Evolutionary conservation across 2,329 filamentous ascomycete genomes (phyloP).

Genomic region (Talaromyces pinophilus): DNA sequence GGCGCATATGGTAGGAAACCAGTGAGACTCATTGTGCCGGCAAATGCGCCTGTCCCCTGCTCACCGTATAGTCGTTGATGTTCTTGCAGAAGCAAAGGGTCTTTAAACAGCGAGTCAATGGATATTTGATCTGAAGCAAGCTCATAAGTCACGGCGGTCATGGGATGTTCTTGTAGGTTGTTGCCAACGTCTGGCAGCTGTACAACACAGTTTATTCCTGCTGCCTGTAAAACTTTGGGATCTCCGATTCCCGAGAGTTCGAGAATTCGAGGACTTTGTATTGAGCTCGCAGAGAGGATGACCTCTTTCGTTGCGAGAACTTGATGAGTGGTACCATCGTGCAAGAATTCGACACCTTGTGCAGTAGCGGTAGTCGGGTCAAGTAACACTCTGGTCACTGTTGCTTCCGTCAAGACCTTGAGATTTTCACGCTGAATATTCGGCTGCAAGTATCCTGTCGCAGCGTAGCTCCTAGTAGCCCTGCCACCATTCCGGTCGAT

Average conservation of each 20-base stretch:
- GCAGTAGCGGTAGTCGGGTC: neutral
- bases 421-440: neutral
- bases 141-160: neutral
- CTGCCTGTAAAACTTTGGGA: neutral
- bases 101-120: neutral
- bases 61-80: neutral
- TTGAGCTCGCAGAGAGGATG: neutral
- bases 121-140: neutral
- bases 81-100: neutral
- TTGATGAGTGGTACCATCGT: neutral
- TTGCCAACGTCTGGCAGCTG: neutral
- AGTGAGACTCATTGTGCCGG: constrained; percentile 5
- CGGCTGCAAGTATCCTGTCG: neutral
- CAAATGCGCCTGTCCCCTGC: neutral
- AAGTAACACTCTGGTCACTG: neutral
- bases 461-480: neutral
- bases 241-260: constrained; percentile 10
- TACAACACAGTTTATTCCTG: neutral
- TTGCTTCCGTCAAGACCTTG: neutral
- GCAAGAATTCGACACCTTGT: neutral
- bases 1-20: neutral
- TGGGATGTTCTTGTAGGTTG: constrained; percentile 6
- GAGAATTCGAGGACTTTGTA: neutral
- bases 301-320: neutral
- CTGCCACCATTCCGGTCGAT: neutral